phyloP scores from a whole-genome alignment of 2,329 filamentous ascomycete genomes.

The Botrytis fabae region DNA sequence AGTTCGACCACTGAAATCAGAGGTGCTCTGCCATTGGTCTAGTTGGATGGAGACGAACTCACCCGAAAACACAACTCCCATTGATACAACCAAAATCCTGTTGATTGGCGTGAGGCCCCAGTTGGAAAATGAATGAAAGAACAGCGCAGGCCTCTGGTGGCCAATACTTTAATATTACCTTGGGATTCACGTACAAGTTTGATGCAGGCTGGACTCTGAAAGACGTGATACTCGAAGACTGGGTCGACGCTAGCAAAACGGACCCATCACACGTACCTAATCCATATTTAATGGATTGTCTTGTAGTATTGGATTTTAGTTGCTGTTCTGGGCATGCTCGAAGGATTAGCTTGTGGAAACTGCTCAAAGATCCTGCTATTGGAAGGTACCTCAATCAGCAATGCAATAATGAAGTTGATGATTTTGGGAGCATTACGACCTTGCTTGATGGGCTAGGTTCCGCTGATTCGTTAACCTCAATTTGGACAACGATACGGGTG shows the following conservation, averaged over 20 bases:
- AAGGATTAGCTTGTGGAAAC: slow-evolving; percentile 14
- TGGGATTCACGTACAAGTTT: slow-evolving; percentile 21
- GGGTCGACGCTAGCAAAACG: neutral
- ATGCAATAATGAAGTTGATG: fast-evolving
- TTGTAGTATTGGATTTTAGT: slow-evolving; percentile 13
- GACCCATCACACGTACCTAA: neutral
- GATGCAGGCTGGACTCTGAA: slow-evolving; percentile 24
- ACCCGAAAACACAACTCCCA: neutral
- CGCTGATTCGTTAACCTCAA: neutral
- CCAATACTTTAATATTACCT: neutral
- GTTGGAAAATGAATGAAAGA: slow-evolving; percentile 4
- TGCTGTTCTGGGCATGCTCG: slow-evolving; percentile 17
- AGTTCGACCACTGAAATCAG: neutral
- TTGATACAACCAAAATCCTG: neutral
- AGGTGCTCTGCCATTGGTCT: slow-evolving; percentile 6
- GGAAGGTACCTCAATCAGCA: neutral
- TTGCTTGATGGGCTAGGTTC: neutral
- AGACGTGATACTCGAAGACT: slow-evolving; percentile 20
- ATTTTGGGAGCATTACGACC: fast-evolving
- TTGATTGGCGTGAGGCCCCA: slow-evolving; percentile 13
- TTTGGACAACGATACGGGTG: neutral
- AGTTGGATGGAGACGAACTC: neutral
- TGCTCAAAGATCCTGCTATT: neutral
- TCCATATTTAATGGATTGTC: slow-evolving; percentile 17
- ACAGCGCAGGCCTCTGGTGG: neutral